Evolutionary conservation across 495 filamentous ascomycete species (phyloP).

Genomic region (Penicillium herquei): DNA sequence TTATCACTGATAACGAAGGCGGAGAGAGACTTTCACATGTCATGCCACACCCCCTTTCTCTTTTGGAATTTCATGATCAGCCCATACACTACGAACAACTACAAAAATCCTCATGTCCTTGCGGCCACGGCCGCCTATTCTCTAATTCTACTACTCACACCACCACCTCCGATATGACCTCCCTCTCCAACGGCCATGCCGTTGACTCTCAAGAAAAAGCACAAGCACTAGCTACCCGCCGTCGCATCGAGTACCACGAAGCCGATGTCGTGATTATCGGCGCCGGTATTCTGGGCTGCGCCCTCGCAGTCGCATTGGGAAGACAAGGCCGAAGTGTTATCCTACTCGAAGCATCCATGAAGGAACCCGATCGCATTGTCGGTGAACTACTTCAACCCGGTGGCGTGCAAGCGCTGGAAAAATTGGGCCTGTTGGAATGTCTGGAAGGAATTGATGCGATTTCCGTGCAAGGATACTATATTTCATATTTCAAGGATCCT

Average conservation of each 20-base stretch:
- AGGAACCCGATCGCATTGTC: slow-evolving; percentile 95
- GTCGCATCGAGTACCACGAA: slow-evolving; percentile 52
- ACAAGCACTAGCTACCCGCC: slow-evolving; percentile 31
- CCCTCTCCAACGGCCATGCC: slow-evolving; percentile 13
- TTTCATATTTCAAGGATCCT: slow-evolving; percentile 75
- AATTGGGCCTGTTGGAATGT: slow-evolving; percentile 76
- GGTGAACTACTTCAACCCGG: slow-evolving; percentile 94
- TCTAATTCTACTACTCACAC: slow-evolving; percentile 3
- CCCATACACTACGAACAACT: slow-evolving; percentile 14
- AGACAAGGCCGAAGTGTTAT: slow-evolving; percentile 89
- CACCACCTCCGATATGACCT: slow-evolving; percentile 17
- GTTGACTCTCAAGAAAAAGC: slow-evolving; percentile 4
- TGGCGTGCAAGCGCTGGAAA: slow-evolving; percentile 75
- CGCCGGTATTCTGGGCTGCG: slow-evolving; percentile 86
- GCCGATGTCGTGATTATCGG: slow-evolving; percentile 86
- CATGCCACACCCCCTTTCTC: slow-evolving; percentile 34
- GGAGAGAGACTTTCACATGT: slow-evolving; percentile 33
- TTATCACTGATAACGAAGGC: slow-evolving; percentile 13
- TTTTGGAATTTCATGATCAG: slow-evolving; percentile 13
- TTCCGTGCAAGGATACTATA: slow-evolving; percentile 77
- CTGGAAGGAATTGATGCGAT: slow-evolving; percentile 89
- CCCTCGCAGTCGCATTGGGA: slow-evolving; percentile 78
- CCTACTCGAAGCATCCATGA: slow-evolving; percentile 83
- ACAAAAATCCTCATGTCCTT: slow-evolving; percentile 17
- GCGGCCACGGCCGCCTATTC: slow-evolving; percentile 14